A percentile compares a stretch with the other conserved stretches of the same genome.
phyloP scores from a whole-genome alignment of 2,329 filamentous ascomycete species.

The Aspergillus glaucus region DNA sequence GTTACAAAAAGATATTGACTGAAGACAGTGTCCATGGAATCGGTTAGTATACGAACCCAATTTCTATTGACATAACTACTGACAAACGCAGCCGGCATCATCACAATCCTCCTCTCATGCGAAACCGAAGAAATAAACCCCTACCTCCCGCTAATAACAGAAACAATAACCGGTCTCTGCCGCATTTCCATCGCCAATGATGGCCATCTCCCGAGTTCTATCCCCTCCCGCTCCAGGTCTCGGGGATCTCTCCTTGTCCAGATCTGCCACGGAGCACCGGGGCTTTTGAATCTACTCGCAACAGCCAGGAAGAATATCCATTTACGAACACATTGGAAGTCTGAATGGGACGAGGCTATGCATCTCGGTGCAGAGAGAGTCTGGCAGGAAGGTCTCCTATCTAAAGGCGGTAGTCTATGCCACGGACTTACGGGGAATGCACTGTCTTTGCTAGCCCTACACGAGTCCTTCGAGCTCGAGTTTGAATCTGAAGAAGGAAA shows the following conservation, averaged over 20 bases:
- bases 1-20: background rate
- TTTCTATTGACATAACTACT: background rate
- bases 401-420: slow-evolving; percentile 37
- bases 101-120: slow-evolving; percentile 32
- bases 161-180: slow-evolving; percentile 32
- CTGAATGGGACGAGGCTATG: slow-evolving; percentile 33
- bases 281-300: slow-evolving; percentile 31
- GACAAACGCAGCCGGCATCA: slow-evolving; percentile 28
- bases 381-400: slow-evolving; percentile 37
- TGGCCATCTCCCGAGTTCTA: slow-evolving; percentile 34
- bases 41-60: slow-evolving; percentile 5
- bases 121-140: slow-evolving; percentile 24
- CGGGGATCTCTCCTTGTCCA: slow-evolving; percentile 31
- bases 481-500: slow-evolving; percentile 11
- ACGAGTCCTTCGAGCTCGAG: slow-evolving; percentile 30
- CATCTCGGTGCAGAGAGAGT: slow-evolving; percentile 25
- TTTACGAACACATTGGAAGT: slow-evolving; percentile 29
- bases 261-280: slow-evolving; percentile 37
- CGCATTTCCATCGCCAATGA: slow-evolving; percentile 26
- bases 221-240: slow-evolving; percentile 22
- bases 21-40: slow-evolving; percentile 22
- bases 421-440: slow-evolving; percentile 39
- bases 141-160: slow-evolving; percentile 28
- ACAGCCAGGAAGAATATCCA: slow-evolving; percentile 23
- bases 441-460: slow-evolving; percentile 32